A percentile compares a stretch with the other conserved stretches of the same genome.
Evolutionary conservation across 805 yeast species (phyloP).

Genomic region (Candida stauntonica): DNA sequence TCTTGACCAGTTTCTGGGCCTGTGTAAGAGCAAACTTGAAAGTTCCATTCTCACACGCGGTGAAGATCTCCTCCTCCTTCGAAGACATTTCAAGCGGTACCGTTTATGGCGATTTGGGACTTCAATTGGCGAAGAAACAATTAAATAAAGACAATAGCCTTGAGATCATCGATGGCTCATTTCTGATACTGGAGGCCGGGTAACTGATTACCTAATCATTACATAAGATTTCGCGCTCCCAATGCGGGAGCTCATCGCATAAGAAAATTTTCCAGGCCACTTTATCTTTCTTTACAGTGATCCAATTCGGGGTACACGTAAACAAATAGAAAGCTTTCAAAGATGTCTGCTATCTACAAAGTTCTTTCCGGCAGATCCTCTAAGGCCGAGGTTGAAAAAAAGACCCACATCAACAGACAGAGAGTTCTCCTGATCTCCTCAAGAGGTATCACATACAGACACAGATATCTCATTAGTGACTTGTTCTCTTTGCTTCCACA

Average conservation of each 20-base stretch:
- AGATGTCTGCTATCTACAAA: slow-evolving; percentile 71
- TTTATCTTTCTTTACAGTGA: not conserved
- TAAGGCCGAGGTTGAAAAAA: slow-evolving; percentile 34
- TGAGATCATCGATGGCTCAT: too few species aligned
- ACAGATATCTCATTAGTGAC: slow-evolving; percentile 89
- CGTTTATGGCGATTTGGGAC: not conserved
- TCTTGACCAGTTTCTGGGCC: slow-evolving; percentile 43
- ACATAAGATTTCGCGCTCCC: too few species aligned
- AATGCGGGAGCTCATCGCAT: not conserved
- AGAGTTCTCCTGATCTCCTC: slow-evolving; percentile 86
- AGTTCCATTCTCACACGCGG: slow-evolving; percentile 49
- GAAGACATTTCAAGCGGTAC: slow-evolving; percentile 22
- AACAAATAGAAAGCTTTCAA: not conserved
- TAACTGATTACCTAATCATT: too few species aligned
- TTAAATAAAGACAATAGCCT: too few species aligned
- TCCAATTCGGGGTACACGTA: too few species aligned
- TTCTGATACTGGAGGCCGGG: too few species aligned
- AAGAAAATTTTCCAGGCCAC: not conserved
- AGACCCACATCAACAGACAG: slow-evolving; percentile 75
- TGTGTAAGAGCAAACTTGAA: slow-evolving; percentile 49
- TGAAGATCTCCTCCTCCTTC: slow-evolving; percentile 33
- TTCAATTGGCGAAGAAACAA: too few species aligned
- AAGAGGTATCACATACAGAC: slow-evolving; percentile 92
- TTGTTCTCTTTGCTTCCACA: slow-evolving; percentile 80
- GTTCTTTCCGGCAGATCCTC: slow-evolving; percentile 49